Evolutionary conservation across 805 yeast genomes (phyloP), one percentile per base, ranked within the genome.

Genomic region (Myxozyma sirexii): DNA sequence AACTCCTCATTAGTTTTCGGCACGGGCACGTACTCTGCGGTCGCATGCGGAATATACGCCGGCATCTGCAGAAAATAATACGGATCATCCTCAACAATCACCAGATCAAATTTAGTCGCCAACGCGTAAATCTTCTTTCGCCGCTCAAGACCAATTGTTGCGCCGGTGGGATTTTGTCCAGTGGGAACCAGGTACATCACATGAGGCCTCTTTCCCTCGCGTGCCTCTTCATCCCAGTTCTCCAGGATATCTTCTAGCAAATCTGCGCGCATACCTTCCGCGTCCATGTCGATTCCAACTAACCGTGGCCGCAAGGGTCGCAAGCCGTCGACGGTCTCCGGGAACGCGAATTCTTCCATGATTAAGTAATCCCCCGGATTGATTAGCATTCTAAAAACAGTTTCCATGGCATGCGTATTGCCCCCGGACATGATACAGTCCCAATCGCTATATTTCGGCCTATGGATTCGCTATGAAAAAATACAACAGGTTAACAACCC

Each of bases 121-220:
- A 93, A 72, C 62, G 82, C 80, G 76, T 91, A 92, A 67, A 94
- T 82, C 57, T 80, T 83, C 63, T 76, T 73, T 77, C 97, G 88
- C 78, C 98, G 85, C 70, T 89, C 92, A 27, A 70, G 76, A 37
- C 87, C 78, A 69, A 94, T 78, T 24, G 90, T 88, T 2, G 96
- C 85, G 39, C 99, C 99, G 19, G 97, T 92, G 65, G 99, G 99
- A 81, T 93, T 93, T 79, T 94, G 98, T 64, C 99, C 99, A 7
- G 98, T 94, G 66, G 94, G 87, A 69, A 93, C 90, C 42, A 94
- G 85, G 82, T 94, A 94, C 68, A 93, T 79, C 61, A 93, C 77
- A 75, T 87, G 90, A 67, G 98, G 98, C 75, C 84, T 84, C 60
- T 83, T 82, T 6, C 74, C 75, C 39, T 75, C 78, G 15, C 62